A percentile compares a stretch with the other conserved stretches of the same genome.
These are phyloP conservation scores for Boletus vinaceobasis DNA, from an alignment of 768 basidiomycete genomes.

Conservation along the genomic window DNA sequence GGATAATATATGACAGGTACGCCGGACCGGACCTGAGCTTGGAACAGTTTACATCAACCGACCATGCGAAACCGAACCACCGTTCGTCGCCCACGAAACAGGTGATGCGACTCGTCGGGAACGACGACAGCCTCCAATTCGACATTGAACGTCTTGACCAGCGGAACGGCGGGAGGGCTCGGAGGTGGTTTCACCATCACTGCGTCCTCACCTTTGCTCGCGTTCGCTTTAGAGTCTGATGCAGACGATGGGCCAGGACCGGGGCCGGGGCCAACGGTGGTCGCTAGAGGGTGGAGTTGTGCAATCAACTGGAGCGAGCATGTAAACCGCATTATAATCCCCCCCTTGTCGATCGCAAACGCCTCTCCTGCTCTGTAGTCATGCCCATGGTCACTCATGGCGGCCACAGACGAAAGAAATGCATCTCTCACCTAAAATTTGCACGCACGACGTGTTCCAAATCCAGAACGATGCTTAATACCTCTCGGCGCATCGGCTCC, in stretches of 20 bases:
- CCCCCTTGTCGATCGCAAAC: constrained; percentile 20
- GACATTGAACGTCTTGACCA: constrained; percentile 44
- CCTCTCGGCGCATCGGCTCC: constrained; percentile 21
- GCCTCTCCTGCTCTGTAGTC: constrained; percentile 14
- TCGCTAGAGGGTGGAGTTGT: constrained; percentile 8
- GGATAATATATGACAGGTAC: not conserved
- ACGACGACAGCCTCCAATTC: constrained; percentile 53
- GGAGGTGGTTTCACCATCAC: not conserved
- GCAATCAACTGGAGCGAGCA: constrained; percentile 23
- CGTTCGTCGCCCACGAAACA: constrained; percentile 53
- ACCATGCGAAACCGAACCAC: constrained; percentile 52
- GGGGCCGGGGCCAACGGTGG: not conserved
- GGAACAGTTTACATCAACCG: constrained; percentile 10
- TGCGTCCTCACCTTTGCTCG: not conserved
- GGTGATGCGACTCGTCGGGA: constrained; percentile 50
- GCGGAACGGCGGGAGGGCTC: constrained; percentile 9
- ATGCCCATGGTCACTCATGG: not conserved
- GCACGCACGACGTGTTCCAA: constrained; percentile 10
- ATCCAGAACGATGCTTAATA: constrained; percentile 11
- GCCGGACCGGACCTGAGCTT: not conserved
- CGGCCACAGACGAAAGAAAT: not conserved
- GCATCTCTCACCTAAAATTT: constrained; percentile 19
- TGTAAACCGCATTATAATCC: constrained; percentile 23
- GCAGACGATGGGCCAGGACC: not conserved
- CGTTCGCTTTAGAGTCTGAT: not conserved